Evolutionary conservation across 768 basidiomycete genomes (phyloP), one percentile per base, ranked within the genome.

Genomic region (Boletus bicolor): DNA sequence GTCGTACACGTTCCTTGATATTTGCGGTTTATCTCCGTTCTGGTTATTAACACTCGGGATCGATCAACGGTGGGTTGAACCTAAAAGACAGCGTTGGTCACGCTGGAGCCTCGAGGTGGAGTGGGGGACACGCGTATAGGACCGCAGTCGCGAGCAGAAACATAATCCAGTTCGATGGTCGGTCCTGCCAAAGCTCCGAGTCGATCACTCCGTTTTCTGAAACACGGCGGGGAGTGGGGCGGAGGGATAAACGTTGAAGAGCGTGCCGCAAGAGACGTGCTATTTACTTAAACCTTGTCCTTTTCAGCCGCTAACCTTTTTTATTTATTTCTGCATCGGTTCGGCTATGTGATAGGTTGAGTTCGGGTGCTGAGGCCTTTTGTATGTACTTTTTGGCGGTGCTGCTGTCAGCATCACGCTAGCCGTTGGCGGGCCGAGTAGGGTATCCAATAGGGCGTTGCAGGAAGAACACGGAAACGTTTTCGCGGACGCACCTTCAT

Each of bases 21-120:
- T n/a, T 48, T 30, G 38, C 48, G 49, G 15, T 49, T 48, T 53
- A 44, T 51, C 51, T 30, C 54, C 58, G 37, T 42, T n/a, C 43
- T 50, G 52, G 39, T 48, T n/a, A 21, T 38, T 26, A 26, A 45
- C 12, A 10, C 14, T 34, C n/a, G 38, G 39, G 11, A 28, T 21
- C 38, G 44, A 42, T 51, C 44, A 44, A 41, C 44, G 48, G 49
- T 36, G 28, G 26, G 36, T 52, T 9, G 11, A 37, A 21, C 36
- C 24, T 19, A 49, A 35, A 43, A 26, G 48, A 46, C 43, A 43
- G 44, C 14, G 43, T 28, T 43, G 36, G 17, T 64, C 58, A 24
- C 17, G 30, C 51, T 42, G 50, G 52, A 35, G 12, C 49, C 52
- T 49, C 46, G 53, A 49, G 52, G 61, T 32, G 17, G n/a, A 10